Conservation (phyloP, 371 early-diverging fungal species). For the Apophysomyces elegans region DNA sequence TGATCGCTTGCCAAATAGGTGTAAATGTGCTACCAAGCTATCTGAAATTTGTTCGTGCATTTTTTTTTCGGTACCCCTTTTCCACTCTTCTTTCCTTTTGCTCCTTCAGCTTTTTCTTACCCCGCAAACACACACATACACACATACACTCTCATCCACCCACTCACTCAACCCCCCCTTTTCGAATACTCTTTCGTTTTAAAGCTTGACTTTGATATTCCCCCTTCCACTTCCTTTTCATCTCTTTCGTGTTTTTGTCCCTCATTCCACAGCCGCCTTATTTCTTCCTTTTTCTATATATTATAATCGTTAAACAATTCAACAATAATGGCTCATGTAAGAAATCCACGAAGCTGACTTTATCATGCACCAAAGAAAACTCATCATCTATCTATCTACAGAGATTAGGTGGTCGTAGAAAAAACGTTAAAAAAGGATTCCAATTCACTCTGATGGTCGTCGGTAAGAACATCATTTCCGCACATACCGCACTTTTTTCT, state of each 20-base stretch:
- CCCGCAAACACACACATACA: conserved; percentile 2
- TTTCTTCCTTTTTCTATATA: conserved; percentile 10
- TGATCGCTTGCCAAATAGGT: conserved; percentile 13
- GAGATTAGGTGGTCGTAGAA: conserved; percentile 80
- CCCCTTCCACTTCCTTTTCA: conserved; percentile 15
- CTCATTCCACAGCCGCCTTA: conserved; percentile 14
- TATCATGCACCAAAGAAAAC: not conserved
- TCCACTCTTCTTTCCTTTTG: conserved; percentile 15
- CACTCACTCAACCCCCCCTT: not conserved
- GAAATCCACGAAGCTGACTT: conserved; percentile 9
- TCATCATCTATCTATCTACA: conserved; percentile 16
- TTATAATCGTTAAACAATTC: conserved; percentile 18
- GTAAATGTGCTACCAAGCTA: conserved; percentile 4
- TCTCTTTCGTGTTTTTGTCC: conserved; percentile 12
- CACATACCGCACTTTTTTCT: not conserved
- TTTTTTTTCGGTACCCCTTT: conserved; percentile 14
- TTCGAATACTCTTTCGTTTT: conserved; percentile 10
- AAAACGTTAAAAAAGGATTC: conserved; percentile 95
- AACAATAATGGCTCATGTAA: conserved; percentile 44
- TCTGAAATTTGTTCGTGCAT: conserved; percentile 14
- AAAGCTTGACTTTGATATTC: conserved; percentile 8
- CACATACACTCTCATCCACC: too few relatives aligned
- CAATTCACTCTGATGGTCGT: conserved; percentile 82
- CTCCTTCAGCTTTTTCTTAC: conserved; percentile 12
- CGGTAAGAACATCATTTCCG: conserved; percentile 10